Evolutionary conservation across 2,329 filamentous ascomycete species (phyloP).

Genomic region (Aspergillus fumigatiaffinis): DNA sequence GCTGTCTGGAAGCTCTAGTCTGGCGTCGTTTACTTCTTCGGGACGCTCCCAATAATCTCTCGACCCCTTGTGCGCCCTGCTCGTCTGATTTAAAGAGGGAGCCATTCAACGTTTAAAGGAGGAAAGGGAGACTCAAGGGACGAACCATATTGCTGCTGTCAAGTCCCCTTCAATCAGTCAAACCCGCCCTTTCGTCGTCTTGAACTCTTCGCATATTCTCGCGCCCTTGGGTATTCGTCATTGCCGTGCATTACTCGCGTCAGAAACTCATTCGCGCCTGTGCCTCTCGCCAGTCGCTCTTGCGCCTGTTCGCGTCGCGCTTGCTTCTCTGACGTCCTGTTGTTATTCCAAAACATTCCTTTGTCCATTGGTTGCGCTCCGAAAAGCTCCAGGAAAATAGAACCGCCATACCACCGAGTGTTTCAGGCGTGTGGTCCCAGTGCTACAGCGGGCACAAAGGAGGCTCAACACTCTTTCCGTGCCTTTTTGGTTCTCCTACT

Average conservation of each 20-base stretch:
- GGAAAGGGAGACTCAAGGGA: conserved; percentile 25
- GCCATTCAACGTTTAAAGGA: conserved; percentile 16
- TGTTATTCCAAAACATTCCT: conserved; percentile 30
- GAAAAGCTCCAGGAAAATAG: conserved; percentile 5
- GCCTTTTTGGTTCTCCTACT: not conserved
- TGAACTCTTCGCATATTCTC: conserved; percentile 12
- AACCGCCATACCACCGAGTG: conserved; percentile 7
- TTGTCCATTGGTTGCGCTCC: conserved; percentile 11
- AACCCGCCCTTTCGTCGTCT: conserved; percentile 9
- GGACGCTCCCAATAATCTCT: conserved; percentile 6
- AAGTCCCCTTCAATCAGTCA: conserved; percentile 15
- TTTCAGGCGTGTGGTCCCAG: conserved; percentile 14
- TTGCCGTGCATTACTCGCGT: conserved; percentile 14
- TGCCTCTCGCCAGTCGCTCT: conserved; percentile 14
- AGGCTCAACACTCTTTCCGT: conserved; percentile 2
- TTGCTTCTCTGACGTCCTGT: conserved; percentile 21
- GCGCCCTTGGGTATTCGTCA: conserved; percentile 7
- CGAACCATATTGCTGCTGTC: conserved; percentile 14
- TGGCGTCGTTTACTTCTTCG: conserved; percentile 9
- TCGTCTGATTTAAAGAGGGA: conserved; percentile 7
- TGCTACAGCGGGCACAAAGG: conserved; percentile 10
- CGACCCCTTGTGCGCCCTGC: conserved; percentile 19
- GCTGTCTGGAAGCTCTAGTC: conserved; percentile 8
- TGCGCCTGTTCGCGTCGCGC: conserved; percentile 20
- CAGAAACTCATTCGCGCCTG: conserved; percentile 10